Percentiles rank a stretch among this genome's conserved stretches.
These are phyloP conservation scores for Keithomyces neogunnii DNA, from an alignment of 2,329 filamentous ascomycete species.

Conservation along the genomic window DNA sequence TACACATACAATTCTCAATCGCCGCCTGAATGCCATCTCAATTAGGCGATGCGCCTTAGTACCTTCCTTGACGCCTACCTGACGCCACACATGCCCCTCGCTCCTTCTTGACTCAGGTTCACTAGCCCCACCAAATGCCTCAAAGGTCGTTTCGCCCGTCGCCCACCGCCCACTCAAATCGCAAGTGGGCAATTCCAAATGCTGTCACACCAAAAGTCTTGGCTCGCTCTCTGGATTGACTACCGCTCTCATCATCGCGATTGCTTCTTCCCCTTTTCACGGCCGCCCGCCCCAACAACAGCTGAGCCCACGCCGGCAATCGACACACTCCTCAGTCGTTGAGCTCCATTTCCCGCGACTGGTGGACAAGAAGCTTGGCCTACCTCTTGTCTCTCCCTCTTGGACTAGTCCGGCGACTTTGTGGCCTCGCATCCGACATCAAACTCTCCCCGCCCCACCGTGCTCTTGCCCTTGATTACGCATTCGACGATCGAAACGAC, in stretches of 20 bases:
- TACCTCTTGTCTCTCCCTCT: background rate
- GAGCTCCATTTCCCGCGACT: background rate
- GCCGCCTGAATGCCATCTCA: background rate
- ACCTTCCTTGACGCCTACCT: background rate
- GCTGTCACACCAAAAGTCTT: background rate
- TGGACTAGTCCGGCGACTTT: background rate
- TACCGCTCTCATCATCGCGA: background rate
- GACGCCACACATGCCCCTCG: background rate
- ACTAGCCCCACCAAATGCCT: background rate
- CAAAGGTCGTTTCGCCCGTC: background rate
- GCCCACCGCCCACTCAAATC: background rate
- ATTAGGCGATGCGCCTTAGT: background rate
- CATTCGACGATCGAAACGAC: background rate
- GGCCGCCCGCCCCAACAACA: background rate
- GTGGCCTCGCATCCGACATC: no score
- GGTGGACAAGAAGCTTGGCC: background rate
- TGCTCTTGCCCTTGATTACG: background rate
- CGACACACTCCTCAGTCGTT: background rate
- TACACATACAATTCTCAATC: no score
- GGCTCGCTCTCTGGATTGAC: background rate
- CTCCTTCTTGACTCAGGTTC: background rate
- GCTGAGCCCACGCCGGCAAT: background rate
- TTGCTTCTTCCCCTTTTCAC: background rate
- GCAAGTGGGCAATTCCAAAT: background rate
- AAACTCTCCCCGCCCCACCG: background rate